A percentile compares a stretch with the other conserved stretches of the same genome.
Evolutionary conservation across 1,139 yeast species (phyloP).

Genomic region (Meyerozyma carpophila): DNA sequence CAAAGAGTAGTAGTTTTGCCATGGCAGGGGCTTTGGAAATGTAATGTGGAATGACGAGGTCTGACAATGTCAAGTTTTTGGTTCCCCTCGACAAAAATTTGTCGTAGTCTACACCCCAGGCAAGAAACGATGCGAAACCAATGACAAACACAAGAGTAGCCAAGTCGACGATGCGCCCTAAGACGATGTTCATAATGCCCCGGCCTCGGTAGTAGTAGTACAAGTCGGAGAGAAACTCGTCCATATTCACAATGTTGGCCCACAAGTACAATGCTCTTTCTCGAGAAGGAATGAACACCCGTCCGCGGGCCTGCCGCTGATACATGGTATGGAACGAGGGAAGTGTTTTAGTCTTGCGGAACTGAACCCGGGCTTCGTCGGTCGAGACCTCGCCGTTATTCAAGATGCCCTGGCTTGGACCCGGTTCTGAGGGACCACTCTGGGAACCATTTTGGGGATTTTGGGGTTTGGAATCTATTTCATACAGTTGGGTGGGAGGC

Average conservation of each 20-base stretch:
- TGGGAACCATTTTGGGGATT: no score
- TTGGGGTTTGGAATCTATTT: neutral
- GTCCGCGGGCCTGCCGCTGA: conserved; percentile 6
- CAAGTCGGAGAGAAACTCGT: conserved; percentile 74
- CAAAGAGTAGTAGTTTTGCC: conserved; percentile 56
- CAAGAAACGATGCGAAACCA: conserved; percentile 68
- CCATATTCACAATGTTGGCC: conserved; percentile 93
- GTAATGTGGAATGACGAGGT: conserved; percentile 59
- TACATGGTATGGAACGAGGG: conserved; percentile 11
- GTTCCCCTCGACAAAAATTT: conserved; percentile 23
- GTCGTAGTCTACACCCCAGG: conserved; percentile 76
- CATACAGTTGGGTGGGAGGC: neutral
- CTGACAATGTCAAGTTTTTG: conserved; percentile 25
- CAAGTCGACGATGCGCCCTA: conserved; percentile 62
- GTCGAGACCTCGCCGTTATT: conserved; percentile 1
- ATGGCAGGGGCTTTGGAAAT: conserved; percentile 45
- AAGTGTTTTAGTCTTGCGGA: neutral
- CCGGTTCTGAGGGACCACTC: no score
- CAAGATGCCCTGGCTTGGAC: conserved; percentile 1
- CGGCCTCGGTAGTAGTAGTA: conserved; percentile 81
- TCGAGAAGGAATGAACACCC: conserved; percentile 44
- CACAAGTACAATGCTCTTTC: conserved; percentile 91
- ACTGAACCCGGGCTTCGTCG: conserved; percentile 3
- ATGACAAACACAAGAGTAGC: conserved; percentile 73
- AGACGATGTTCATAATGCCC: conserved; percentile 73